Percentiles rank a stretch among this genome's conserved stretches.
These are phyloP conservation scores for Lichtheimia ramosa DNA, from an alignment of 371 early-diverging fungal species.

Conservation along the genomic window DNA sequence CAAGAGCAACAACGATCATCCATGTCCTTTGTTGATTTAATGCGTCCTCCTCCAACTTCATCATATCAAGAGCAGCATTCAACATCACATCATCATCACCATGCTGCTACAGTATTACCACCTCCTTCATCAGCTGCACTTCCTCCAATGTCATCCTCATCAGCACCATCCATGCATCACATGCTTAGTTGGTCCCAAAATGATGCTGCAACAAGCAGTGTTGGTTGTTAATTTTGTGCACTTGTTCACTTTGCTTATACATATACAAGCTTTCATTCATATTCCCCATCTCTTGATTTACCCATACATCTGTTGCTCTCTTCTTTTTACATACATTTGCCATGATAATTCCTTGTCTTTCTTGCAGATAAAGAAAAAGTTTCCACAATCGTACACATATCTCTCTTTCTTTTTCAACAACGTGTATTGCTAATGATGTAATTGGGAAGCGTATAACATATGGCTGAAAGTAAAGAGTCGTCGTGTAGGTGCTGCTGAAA, in stretches of 20 bases:
- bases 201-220: slow-evolving; percentile 13
- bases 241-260: not conserved
- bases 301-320: not conserved
- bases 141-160: not conserved
- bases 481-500: too few relatives aligned
- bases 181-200: slow-evolving; percentile 16
- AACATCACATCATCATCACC: slow-evolving; percentile 7
- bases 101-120: not conserved
- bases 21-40: slow-evolving; percentile 8
- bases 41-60: slow-evolving; percentile 5
- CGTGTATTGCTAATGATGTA: too few relatives aligned
- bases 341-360: not conserved
- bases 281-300: not conserved
- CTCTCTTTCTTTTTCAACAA: too few relatives aligned
- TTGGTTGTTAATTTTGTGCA: slow-evolving; percentile 5
- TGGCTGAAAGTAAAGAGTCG: too few relatives aligned
- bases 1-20: not conserved
- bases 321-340: not conserved
- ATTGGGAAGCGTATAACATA: too few relatives aligned
- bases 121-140: slow-evolving; percentile 6
- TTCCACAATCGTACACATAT: too few relatives aligned
- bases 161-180: slow-evolving; percentile 12
- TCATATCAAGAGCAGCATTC: not conserved
- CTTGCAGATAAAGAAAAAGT: not conserved
- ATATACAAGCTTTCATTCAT: not conserved